Evolutionary conservation across 805 yeast genomes (phyloP).

Genomic region (Starmerella sp.): DNA sequence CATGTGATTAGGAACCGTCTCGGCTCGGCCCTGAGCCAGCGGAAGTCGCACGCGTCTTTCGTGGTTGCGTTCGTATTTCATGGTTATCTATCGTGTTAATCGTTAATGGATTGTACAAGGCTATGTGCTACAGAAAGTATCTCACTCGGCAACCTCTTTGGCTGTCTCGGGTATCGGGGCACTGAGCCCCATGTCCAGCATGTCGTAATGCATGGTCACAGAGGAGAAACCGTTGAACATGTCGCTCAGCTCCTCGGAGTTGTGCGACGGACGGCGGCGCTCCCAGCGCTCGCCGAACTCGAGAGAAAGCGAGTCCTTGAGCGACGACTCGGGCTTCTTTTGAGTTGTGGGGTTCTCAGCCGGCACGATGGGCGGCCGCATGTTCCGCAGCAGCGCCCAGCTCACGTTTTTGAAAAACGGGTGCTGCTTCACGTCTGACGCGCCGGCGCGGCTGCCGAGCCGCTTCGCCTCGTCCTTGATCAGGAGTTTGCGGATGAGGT

Average conservation of each 20-base stretch:
- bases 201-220: slow-evolving; percentile 24
- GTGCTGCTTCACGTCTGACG: slow-evolving; percentile 86
- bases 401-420: slow-evolving; percentile 82
- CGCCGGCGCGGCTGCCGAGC: slow-evolving; percentile 86
- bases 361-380: slow-evolving; percentile 93
- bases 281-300: slow-evolving; percentile 25
- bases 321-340: slow-evolving; percentile 1
- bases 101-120: not conserved
- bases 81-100: not conserved
- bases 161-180: slow-evolving; percentile 9
- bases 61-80: not conserved
- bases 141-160: not conserved
- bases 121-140: not conserved
- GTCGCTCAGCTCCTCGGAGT: slow-evolving; percentile 18
- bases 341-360: slow-evolving; percentile 34
- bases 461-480: slow-evolving; percentile 83
- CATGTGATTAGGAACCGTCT: no score
- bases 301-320: slow-evolving; percentile 21
- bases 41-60: no score
- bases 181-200: slow-evolving; percentile 9
- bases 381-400: slow-evolving; percentile 91
- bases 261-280: slow-evolving; percentile 20
- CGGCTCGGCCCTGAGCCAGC: no score
- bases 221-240: slow-evolving; percentile 24
- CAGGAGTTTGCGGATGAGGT: slow-evolving; percentile 64